phyloP scores from a whole-genome alignment of 1,284 basidiomycete genomes.

The Leccinum subspadiceum region DNA sequence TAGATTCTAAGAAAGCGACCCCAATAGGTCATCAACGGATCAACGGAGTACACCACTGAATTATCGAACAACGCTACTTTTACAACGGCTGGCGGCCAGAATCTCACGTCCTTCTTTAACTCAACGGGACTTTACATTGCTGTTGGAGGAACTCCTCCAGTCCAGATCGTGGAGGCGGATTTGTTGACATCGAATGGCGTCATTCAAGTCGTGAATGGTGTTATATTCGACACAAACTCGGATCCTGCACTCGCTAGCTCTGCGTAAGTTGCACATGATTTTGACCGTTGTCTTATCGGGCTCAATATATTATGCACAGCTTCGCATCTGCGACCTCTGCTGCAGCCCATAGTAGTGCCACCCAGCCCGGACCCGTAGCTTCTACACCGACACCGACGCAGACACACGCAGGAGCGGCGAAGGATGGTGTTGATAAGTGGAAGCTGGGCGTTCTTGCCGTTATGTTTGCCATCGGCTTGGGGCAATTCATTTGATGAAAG shows the following conservation, averaged over 20 bases:
- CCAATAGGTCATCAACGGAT: slow-evolving; percentile 62
- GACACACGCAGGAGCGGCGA: neutral
- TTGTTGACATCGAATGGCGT: slow-evolving; percentile 72
- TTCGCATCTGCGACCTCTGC: slow-evolving; percentile 31
- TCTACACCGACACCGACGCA: neutral
- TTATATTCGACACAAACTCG: slow-evolving; percentile 53
- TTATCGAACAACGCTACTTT: slow-evolving; percentile 37
- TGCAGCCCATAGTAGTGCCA: slow-evolving; percentile 25
- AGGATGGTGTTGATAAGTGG: neutral
- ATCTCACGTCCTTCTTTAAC: slow-evolving; percentile 54
- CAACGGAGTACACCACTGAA: slow-evolving; percentile 61
- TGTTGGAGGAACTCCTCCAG: slow-evolving; percentile 48
- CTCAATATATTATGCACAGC: slow-evolving; percentile 15
- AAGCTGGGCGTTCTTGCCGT: slow-evolving; percentile 5
- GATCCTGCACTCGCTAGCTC: slow-evolving; percentile 53
- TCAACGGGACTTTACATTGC: slow-evolving; percentile 61
- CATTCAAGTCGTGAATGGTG: slow-evolving; percentile 64
- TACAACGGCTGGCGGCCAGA: slow-evolving; percentile 62
- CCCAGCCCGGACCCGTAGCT: slow-evolving; percentile 28
- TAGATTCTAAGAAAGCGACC: neutral
- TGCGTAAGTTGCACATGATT: slow-evolving; percentile 43
- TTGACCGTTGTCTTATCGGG: neutral
- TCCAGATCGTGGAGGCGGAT: slow-evolving; percentile 60
- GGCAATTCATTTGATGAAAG: slow-evolving; percentile 14
- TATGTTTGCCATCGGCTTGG: slow-evolving; percentile 4